These are phyloP conservation scores for Aspergillus ustus DNA, from an alignment of 2,329 filamentous ascomycete genomes.

Conservation along the genomic window DNA sequence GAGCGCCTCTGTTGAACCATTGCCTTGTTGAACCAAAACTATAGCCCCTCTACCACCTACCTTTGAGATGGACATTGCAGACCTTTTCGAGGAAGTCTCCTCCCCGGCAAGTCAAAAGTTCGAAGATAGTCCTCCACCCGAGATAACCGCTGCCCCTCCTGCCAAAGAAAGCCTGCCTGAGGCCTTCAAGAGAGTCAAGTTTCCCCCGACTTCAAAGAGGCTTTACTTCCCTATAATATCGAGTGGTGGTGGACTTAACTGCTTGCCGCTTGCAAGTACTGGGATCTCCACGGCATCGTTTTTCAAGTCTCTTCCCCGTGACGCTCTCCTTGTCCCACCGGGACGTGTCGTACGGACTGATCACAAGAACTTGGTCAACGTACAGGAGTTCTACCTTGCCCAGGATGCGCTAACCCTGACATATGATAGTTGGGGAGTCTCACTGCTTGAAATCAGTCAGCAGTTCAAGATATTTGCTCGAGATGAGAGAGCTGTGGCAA, in stretches of 20 bases:
- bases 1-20: no score
- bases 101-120: neutral
- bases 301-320: slow-evolving; percentile 14
- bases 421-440: slow-evolving; percentile 14
- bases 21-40: neutral
- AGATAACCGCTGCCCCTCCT: neutral
- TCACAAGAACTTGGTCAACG: slow-evolving; percentile 14
- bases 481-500: slow-evolving; percentile 11
- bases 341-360: slow-evolving; percentile 3
- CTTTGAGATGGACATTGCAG: slow-evolving; percentile 9
- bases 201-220: slow-evolving; percentile 11
- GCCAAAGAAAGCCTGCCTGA: slow-evolving; percentile 5
- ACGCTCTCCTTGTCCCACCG: slow-evolving; percentile 5
- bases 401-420: slow-evolving; percentile 6
- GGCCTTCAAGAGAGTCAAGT: slow-evolving; percentile 7
- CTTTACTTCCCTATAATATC: slow-evolving; percentile 12
- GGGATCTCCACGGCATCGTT: slow-evolving; percentile 6
- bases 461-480: slow-evolving; percentile 7
- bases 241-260: slow-evolving; percentile 11
- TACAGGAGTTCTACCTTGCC: slow-evolving; percentile 12
- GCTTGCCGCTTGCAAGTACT: slow-evolving; percentile 5
- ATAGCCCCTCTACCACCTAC: neutral
- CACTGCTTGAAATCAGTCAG: slow-evolving; percentile 12
- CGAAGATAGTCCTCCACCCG: neutral
- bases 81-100: slow-evolving; percentile 10